Conservation (phyloP, 2,329 filamentous ascomycete species). For the Nemania abortiva region DNA sequence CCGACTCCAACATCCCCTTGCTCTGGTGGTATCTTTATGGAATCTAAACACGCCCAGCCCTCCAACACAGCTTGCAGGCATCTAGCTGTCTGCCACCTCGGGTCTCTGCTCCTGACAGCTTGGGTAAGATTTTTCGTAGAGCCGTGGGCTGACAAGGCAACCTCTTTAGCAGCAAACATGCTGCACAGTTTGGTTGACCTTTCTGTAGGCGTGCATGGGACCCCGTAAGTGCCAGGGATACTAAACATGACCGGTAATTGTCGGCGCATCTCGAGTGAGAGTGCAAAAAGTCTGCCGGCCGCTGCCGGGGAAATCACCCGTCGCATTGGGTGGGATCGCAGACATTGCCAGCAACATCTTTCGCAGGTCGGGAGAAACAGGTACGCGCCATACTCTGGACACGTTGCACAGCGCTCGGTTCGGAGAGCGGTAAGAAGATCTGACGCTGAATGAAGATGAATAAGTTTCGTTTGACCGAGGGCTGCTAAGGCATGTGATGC, state of each 20-base stretch:
- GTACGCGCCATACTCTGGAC: constrained; percentile 27
- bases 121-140: constrained; percentile 15
- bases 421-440: constrained; percentile 25
- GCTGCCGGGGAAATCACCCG: constrained; percentile 9
- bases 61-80: constrained; percentile 17
- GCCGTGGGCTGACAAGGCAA: constrained; percentile 14
- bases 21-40: constrained; percentile 4
- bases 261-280: constrained; percentile 19
- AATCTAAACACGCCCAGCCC: constrained; percentile 17
- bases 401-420: constrained; percentile 21
- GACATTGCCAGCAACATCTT: constrained; percentile 26
- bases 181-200: constrained; percentile 18
- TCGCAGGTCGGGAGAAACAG: constrained; percentile 30
- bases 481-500: constrained; percentile 27
- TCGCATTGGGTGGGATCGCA: constrained; percentile 16
- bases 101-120: constrained; percentile 10
- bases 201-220: not conserved
- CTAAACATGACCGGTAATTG: constrained; percentile 23
- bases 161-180: constrained; percentile 12
- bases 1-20: constrained; percentile 10
- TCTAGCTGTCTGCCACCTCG: constrained; percentile 7
- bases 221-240: constrained; percentile 21
- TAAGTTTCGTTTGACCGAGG: constrained; percentile 18
- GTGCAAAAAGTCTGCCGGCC: constrained; percentile 17
- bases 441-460: constrained; percentile 28